Percentiles rank a stretch among this genome's conserved stretches.
phyloP scores from a whole-genome alignment of 805 yeast species.

The Tetrapisispora taiwanensis region DNA sequence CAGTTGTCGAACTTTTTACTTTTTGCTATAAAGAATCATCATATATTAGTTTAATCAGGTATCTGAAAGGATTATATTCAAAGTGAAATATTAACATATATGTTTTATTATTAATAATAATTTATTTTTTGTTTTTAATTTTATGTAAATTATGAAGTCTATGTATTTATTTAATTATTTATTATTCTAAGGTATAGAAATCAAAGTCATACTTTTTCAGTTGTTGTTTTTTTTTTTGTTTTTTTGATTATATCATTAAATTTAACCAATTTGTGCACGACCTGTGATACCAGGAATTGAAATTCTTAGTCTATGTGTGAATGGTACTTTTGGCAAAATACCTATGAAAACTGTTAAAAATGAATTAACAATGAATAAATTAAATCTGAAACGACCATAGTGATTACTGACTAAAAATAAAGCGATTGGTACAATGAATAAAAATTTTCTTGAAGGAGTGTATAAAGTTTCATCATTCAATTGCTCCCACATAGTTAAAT shows the following conservation, averaged over 20 bases:
- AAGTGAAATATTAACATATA: too few relatives aligned
- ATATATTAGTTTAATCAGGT: too few relatives aligned
- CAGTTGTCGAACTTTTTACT: constrained; percentile 45
- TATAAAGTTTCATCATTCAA: constrained; percentile 90
- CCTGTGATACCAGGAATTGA: constrained; percentile 40
- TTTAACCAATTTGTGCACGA: constrained; percentile 28
- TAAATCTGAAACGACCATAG: constrained; percentile 75
- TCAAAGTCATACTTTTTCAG: too few relatives aligned
- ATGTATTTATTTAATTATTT: too few relatives aligned
- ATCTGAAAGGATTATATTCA: too few relatives aligned
- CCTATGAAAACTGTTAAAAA: constrained; percentile 67
- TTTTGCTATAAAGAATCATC: too few relatives aligned
- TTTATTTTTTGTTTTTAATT: too few relatives aligned
- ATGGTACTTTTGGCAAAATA: constrained; percentile 85
- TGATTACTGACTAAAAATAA: constrained; percentile 82
- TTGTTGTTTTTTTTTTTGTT: too few relatives aligned
- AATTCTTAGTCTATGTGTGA: constrained; percentile 68
- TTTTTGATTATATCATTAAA: too few relatives aligned
- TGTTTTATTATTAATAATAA: too few relatives aligned
- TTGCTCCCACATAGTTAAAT: constrained; percentile 98
- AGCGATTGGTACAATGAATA: constrained; percentile 85
- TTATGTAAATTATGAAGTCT: too few relatives aligned
- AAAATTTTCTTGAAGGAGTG: constrained; percentile 90
- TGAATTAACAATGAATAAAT: constrained; percentile 68
- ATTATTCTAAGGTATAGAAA: too few relatives aligned